phyloP scores from a whole-genome alignment of 2,329 filamentous ascomycete genomes.

The Fusarium sterilihyphosum region DNA sequence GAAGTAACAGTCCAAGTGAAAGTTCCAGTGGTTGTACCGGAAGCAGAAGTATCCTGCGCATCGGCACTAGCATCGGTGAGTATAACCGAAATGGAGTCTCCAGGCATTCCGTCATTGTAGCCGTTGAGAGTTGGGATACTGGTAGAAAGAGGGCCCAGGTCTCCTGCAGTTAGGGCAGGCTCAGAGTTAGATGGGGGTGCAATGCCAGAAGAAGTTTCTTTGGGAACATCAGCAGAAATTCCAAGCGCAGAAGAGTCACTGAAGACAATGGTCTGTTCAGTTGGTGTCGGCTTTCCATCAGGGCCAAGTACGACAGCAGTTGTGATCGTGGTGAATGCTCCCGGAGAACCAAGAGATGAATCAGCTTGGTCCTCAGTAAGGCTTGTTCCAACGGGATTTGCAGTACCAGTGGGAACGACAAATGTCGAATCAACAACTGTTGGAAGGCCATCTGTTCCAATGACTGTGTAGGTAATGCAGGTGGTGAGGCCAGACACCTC shows the following conservation, averaged over 20 bases:
- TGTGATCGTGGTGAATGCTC: constrained; percentile 42
- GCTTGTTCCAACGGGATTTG: constrained; percentile 30
- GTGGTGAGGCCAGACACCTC: constrained; percentile 36
- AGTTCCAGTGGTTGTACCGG: constrained; percentile 39
- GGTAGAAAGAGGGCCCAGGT: constrained; percentile 8
- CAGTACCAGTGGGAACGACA: constrained; percentile 37
- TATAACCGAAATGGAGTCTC: constrained; percentile 33
- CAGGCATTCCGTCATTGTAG: constrained; percentile 36
- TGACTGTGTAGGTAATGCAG: constrained; percentile 45
- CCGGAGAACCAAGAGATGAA: constrained; percentile 21
- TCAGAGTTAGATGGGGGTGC: constrained; percentile 21
- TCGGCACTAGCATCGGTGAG: constrained; percentile 27
- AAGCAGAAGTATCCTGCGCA: constrained; percentile 16
- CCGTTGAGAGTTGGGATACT: constrained; percentile 39
- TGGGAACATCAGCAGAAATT: constrained; percentile 20
- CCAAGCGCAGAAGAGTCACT: constrained; percentile 37
- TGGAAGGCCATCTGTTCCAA: constrained; percentile 44
- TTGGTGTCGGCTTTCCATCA: constrained; percentile 46
- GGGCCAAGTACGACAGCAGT: constrained; percentile 47
- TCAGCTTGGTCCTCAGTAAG: constrained; percentile 12
- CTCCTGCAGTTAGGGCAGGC: constrained; percentile 18
- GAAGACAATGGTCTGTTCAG: constrained; percentile 48
- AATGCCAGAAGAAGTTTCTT: constrained; percentile 32
- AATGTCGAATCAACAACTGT: constrained; percentile 47
- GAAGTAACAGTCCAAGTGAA: constrained; percentile 39